Evolutionary conservation across 192 early-diverging fungal species (phyloP).

Genomic region (Podila verticillata): DNA sequence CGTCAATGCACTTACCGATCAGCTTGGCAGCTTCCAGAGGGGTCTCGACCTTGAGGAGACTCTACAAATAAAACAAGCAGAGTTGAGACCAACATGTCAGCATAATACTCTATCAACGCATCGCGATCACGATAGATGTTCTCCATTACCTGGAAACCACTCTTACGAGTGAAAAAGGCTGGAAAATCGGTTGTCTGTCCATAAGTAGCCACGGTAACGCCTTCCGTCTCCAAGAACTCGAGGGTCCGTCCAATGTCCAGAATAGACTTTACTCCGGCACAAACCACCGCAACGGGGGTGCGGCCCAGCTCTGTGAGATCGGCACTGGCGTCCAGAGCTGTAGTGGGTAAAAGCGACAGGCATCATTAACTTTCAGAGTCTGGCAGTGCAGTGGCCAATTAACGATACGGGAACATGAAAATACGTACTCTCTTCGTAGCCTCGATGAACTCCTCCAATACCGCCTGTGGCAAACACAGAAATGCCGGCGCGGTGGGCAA

Average conservation of each 20-base stretch:
- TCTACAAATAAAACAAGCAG: slow-evolving; percentile 30
- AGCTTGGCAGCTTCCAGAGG: slow-evolving; percentile 62
- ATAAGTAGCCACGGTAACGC: slow-evolving; percentile 88
- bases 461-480: slow-evolving; percentile 95
- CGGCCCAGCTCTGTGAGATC: slow-evolving; percentile 92
- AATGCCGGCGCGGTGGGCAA: slow-evolving; percentile 88
- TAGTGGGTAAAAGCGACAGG: not conserved
- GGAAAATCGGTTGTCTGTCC: slow-evolving; percentile 79
- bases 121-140: slow-evolving; percentile 4
- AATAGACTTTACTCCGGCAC: slow-evolving; percentile 97
- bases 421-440: slow-evolving; percentile 68
- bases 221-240: slow-evolving; percentile 93
- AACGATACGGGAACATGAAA: not conserved
- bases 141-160: slow-evolving; percentile 68
- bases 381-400: not conserved
- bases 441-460: slow-evolving; percentile 95
- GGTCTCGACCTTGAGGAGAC: slow-evolving; percentile 61
- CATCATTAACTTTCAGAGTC: not conserved
- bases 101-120: not conserved
- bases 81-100: not conserved
- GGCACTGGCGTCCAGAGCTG: slow-evolving; percentile 88
- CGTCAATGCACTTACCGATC: slow-evolving; percentile 55
- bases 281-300: slow-evolving; percentile 95
- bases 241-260: slow-evolving; percentile 92
- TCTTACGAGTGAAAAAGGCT: slow-evolving; percentile 87